Base-by-base conservation (phyloP, 192 early-diverging fungal species). In the Backusella tarrabulga region DNA sequence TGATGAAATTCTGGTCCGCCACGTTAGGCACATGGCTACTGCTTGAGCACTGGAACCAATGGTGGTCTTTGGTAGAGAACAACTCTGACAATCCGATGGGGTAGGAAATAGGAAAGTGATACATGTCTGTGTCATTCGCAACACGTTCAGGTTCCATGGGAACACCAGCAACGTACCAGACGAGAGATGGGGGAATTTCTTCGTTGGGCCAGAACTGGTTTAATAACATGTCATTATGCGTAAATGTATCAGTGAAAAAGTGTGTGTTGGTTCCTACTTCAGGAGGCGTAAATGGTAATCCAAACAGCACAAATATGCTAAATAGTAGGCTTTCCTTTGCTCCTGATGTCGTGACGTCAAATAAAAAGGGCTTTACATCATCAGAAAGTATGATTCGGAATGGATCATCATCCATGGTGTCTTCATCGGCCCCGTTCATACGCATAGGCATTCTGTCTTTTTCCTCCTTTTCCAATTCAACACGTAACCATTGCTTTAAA, bases 371-470 rank as follows among this genome's bases (percentile, higher is more conserved):
- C 6, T 72, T 80, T 11, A 88, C 80, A 69, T 90, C 89, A 34
- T 90, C 86, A 70, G 88, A 90, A 34, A 90, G 75, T 12, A 85
- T 76, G 9, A 88, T 78, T 23, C 80, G 81, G 60, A 83, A 90
- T 0, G 89, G 87, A 73, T 90, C 89, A 17, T 90, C 80, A 35
- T 81, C 78, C 17, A 86, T 60, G 4, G 72, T n/a, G 4, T 84
- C 46, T 14, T 74, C 14, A 21, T 46, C 26, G 40, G 35, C 56
- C 74, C 41, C 41, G 35, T 3, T 70, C 38, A 69, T 54, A 34
- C 68, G 15, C 14, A 76, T 52, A 17, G 80, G 73, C 17, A 74
- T 35, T 9, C 80, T 72, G n/a, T 74, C 72, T 3, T 38, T 74
- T 29, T 75, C 6, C 19, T 84, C 77, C 34, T 52, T 71, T 36